phyloP scores from a whole-genome alignment of 768 basidiomycete genomes.

The Agaricus subrufescens region DNA sequence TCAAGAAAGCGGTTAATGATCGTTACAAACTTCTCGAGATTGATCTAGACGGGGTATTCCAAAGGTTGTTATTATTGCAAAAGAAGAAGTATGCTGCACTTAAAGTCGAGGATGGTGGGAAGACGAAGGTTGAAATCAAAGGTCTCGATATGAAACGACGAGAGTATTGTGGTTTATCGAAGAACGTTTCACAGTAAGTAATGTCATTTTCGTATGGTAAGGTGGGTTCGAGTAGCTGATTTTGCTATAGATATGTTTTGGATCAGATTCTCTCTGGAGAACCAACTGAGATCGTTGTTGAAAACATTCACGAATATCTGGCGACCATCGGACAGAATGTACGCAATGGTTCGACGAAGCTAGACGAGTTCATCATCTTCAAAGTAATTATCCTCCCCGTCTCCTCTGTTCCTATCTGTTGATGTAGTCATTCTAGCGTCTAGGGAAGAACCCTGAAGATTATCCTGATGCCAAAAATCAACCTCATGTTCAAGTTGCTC shows the following conservation, averaged over 20 bases:
- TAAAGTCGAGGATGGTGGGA: constrained; percentile 82
- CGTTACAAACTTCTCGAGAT: constrained; percentile 95
- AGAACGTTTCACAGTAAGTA: constrained; percentile 86
- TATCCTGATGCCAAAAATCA: constrained; percentile 95
- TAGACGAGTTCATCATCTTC: constrained; percentile 94
- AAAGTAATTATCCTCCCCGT: constrained; percentile 54
- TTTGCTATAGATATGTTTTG: constrained; percentile 67
- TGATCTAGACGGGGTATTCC: constrained; percentile 91
- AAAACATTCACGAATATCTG: constrained; percentile 91
- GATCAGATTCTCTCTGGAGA: constrained; percentile 91
- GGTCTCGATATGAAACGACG: constrained; percentile 98
- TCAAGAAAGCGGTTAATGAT: constrained; percentile 97
- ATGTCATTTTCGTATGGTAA: neutral
- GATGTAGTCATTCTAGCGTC: constrained; percentile 48
- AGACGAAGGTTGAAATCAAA: constrained; percentile 84
- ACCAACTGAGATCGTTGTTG: constrained; percentile 82
- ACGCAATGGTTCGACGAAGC: constrained; percentile 65
- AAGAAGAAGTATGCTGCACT: constrained; percentile 99
- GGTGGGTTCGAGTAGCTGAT: neutral
- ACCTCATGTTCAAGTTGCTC: constrained; percentile 95
- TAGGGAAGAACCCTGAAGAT: constrained; percentile 95
- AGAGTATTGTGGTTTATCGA: constrained; percentile 91
- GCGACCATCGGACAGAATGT: constrained; percentile 72
- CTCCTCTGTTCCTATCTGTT: neutral
- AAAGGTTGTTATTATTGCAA: constrained; percentile 86